phyloP scores from a whole-genome alignment of 148 eudicot species.

The Drosera capensis region DNA sequence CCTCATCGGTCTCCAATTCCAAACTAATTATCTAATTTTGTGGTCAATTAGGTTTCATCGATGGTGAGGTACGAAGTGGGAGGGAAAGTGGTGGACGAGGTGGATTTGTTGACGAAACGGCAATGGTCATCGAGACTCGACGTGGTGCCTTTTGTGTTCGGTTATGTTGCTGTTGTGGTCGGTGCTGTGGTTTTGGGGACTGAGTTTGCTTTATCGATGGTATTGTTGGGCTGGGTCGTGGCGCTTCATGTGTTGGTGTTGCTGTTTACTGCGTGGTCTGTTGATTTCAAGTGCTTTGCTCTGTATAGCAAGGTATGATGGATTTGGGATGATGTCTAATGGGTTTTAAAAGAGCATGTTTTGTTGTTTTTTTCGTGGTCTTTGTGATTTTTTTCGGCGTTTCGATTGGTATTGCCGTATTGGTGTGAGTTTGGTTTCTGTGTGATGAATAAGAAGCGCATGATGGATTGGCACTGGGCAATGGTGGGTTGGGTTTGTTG shows the following conservation, averaged over 20 bases:
- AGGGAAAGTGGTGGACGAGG: slow-evolving; percentile 78
- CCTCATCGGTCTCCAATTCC: too few relatives aligned
- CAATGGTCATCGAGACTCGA: slow-evolving; percentile 67
- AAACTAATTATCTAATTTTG: too few relatives aligned
- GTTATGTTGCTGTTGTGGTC: slow-evolving; percentile 58
- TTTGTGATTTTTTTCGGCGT: neutral
- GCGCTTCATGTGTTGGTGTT: slow-evolving; percentile 49
- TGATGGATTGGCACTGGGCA: too few relatives aligned
- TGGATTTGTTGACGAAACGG: slow-evolving; percentile 63
- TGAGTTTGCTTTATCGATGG: slow-evolving; percentile 46
- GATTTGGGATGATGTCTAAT: neutral
- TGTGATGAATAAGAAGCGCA: too few relatives aligned
- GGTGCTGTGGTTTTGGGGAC: slow-evolving; percentile 44
- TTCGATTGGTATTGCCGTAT: neutral
- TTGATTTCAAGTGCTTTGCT: slow-evolving; percentile 73
- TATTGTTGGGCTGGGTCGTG: slow-evolving; percentile 47
- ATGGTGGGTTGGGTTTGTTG: too few relatives aligned
- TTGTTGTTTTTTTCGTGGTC: neutral
- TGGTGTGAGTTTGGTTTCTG: too few relatives aligned
- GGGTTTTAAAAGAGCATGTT: neutral
- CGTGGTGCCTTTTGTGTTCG: slow-evolving; percentile 56
- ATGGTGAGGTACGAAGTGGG: slow-evolving; percentile 72
- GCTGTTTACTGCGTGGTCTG: slow-evolving; percentile 87
- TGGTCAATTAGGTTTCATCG: too few relatives aligned
- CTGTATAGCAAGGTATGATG: slow-evolving; percentile 56